Evolutionary conservation across 2,329 filamentous ascomycete genomes (phyloP).

Genomic region (Paramyrothecium sp.): DNA sequence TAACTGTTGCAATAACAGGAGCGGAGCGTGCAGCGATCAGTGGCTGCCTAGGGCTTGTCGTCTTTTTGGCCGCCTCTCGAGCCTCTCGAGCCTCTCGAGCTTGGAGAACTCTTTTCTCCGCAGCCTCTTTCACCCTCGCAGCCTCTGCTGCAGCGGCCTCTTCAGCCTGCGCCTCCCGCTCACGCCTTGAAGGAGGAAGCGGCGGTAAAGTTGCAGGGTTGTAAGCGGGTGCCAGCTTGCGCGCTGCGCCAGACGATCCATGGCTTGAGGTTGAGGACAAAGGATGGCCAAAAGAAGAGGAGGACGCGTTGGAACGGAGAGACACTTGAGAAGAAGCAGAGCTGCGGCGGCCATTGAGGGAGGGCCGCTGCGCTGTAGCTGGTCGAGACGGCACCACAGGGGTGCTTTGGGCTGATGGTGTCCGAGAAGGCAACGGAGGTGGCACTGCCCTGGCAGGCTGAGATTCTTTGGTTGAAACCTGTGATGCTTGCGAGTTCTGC

Average conservation of each 20-base stretch:
- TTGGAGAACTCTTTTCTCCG: not conserved
- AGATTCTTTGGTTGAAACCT: not conserved
- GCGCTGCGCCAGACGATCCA: conserved; percentile 38
- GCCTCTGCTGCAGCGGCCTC: conserved; percentile 12
- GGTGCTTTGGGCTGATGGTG: conserved; percentile 7
- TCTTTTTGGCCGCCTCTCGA: not conserved
- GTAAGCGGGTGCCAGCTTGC: conserved; percentile 55
- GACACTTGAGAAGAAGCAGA: conserved; percentile 60
- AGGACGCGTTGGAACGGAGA: conserved; percentile 51
- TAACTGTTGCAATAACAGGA: not conserved
- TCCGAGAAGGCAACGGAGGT: conserved; percentile 28
- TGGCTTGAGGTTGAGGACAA: conserved; percentile 48
- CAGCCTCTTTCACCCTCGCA: not conserved
- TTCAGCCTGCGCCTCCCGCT: conserved; percentile 47
- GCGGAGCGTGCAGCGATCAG: not conserved
- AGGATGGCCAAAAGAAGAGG: conserved; percentile 45
- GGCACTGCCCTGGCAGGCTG: conserved; percentile 21
- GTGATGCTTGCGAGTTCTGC: conserved; percentile 11
- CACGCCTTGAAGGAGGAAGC: conserved; percentile 54
- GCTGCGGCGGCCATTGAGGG: conserved; percentile 43
- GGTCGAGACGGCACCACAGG: conserved; percentile 40
- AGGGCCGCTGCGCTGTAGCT: conserved; percentile 39
- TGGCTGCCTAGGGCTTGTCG: not conserved
- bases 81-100: too few relatives aligned
- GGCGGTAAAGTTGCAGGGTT: conserved; percentile 57